Conservation (phyloP, 2,329 filamentous ascomycete species). For the Neocucurbitaria cava region DNA sequence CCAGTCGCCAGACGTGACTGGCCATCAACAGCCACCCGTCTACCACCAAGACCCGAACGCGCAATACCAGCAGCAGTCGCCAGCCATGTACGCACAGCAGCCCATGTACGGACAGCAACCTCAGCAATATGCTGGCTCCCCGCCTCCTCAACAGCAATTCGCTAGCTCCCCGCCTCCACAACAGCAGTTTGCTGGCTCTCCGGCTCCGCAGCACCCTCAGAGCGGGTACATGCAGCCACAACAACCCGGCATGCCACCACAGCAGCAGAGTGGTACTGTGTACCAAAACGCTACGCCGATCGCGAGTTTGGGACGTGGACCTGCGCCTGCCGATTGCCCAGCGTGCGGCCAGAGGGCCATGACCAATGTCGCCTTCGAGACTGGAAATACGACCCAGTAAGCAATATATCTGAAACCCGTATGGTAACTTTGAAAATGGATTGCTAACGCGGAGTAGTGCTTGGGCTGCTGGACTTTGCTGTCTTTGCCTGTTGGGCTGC, state of each 20-base stretch:
- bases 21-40: conserved; percentile 40
- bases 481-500: conserved; percentile 54
- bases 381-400: conserved; percentile 53
- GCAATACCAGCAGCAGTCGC: conserved; percentile 28
- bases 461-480: conserved; percentile 56
- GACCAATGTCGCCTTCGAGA: conserved; percentile 45
- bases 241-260: conserved; percentile 29
- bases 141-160: conserved; percentile 16
- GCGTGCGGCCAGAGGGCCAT: conserved; percentile 52
- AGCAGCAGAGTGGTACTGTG: conserved; percentile 40
- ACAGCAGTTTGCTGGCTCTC: conserved; percentile 29
- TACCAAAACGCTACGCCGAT: conserved; percentile 49
- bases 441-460: conserved; percentile 43
- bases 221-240: conserved; percentile 25
- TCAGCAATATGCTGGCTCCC: conserved; percentile 4
- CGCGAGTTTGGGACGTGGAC: conserved; percentile 36
- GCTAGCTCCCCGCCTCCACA: conserved; percentile 7
- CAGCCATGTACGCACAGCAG: conserved; percentile 25
- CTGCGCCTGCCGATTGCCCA: conserved; percentile 58
- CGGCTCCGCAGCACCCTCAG: conserved; percentile 33
- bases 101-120: conserved; percentile 25
- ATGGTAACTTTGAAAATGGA: not conserved
- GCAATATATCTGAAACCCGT: conserved; percentile 17
- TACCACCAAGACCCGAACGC: conserved; percentile 44
- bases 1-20: conserved; percentile 38